Evolutionary conservation across 306 rosid species (phyloP).

Genomic region (Trichosanthes truncata): DNA sequence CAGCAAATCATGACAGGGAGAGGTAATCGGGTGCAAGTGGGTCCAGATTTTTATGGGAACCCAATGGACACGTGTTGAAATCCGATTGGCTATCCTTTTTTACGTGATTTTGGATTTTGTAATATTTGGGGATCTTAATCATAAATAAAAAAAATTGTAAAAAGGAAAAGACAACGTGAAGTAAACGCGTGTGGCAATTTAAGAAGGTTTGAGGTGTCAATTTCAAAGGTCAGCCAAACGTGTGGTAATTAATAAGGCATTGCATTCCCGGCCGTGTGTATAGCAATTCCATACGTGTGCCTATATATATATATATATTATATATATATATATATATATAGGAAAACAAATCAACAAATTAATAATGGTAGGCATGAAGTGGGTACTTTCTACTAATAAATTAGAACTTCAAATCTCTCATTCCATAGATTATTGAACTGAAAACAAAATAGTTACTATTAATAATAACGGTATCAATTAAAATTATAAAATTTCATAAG

Average conservation of each 20-base stretch:
- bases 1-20: constrained; percentile 5
- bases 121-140: not conserved
- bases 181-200: not conserved
- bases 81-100: not conserved
- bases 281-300: too few species aligned
- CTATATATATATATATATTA: too few species aligned
- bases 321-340: too few species aligned
- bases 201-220: not conserved
- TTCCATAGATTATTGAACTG: too few species aligned
- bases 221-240: not conserved
- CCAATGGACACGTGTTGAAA: not conserved
- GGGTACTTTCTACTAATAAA: too few species aligned
- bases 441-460: too few species aligned
- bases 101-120: not conserved
- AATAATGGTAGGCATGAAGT: too few species aligned
- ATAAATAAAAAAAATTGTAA: not conserved
- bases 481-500: too few species aligned
- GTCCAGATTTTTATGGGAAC: not conserved
- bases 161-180: too few species aligned
- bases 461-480: too few species aligned
- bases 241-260: not conserved
- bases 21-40: not conserved
- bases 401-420: too few species aligned
- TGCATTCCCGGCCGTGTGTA: not conserved
- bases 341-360: too few species aligned